These are phyloP conservation scores for Barbatosphaeria neglecta DNA, from an alignment of 495 filamentous ascomycete species.

Conservation along the genomic window DNA sequence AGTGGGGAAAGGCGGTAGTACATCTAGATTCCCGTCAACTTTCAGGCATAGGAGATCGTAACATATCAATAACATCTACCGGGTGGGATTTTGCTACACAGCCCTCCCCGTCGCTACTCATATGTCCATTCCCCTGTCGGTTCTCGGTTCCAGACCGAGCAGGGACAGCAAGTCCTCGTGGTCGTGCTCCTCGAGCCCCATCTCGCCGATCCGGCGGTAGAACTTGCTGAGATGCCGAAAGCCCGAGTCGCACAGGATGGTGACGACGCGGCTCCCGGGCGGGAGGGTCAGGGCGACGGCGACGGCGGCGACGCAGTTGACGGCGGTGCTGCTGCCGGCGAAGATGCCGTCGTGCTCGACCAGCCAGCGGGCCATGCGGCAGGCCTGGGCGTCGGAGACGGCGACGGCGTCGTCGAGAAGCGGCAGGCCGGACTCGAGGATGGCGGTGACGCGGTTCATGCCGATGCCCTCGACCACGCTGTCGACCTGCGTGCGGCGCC, in stretches of 20 bases:
- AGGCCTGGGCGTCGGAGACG: constrained; percentile 84
- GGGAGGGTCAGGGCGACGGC: constrained; percentile 60
- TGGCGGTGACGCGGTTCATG: constrained; percentile 81
- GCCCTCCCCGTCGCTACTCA: not conserved
- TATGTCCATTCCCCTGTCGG: not conserved
- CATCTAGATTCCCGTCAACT: no score
- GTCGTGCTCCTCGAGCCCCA: constrained; percentile 3
- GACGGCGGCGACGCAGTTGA: constrained; percentile 90
- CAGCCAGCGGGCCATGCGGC: constrained; percentile 86
- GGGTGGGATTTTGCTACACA: no score
- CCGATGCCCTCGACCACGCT: constrained; percentile 94
- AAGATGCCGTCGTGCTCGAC: constrained; percentile 96
- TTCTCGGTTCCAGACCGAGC: not conserved
- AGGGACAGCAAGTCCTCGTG: constrained; percentile 2
- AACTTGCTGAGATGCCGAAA: constrained; percentile 88
- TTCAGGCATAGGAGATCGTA: no score
- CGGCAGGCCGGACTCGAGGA: constrained; percentile 76
- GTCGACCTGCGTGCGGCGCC: constrained; percentile 82
- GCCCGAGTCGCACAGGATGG: constrained; percentile 83
- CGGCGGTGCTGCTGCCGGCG: constrained; percentile 82
- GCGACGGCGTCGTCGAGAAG: constrained; percentile 82
- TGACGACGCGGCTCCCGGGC: constrained; percentile 68
- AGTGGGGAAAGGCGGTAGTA: no score
- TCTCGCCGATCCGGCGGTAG: constrained; percentile 70
- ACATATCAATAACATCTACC: no score